Evolutionary conservation across 805 yeast genomes (phyloP).

Genomic region (Yarrowia osloensis): DNA sequence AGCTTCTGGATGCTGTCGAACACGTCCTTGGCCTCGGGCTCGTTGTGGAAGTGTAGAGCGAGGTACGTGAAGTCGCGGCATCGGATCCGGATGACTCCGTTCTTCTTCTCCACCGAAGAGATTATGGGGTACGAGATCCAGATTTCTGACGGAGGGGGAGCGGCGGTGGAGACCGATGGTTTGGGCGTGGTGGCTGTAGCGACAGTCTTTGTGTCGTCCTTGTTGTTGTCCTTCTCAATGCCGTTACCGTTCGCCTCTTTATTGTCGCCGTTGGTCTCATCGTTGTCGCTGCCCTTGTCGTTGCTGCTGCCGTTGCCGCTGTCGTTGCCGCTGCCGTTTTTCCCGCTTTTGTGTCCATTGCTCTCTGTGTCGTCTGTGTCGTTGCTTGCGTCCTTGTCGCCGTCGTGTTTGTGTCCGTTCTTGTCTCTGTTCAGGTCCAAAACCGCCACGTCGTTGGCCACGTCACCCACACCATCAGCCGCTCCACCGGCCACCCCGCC

Average conservation of each 20-base stretch:
- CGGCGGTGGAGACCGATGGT: too few relatives aligned
- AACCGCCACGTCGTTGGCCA: neutral
- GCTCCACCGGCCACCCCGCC: constrained; percentile 23
- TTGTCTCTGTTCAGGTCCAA: neutral
- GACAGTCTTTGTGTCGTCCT: too few relatives aligned
- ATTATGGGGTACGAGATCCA: constrained; percentile 93
- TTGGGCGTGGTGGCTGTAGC: too few relatives aligned
- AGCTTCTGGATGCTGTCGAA: constrained; percentile 69
- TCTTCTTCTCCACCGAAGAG: constrained; percentile 45
- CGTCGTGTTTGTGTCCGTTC: neutral
- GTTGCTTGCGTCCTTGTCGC: neutral
- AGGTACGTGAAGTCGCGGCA: constrained; percentile 85
- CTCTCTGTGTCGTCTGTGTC: too few relatives aligned
- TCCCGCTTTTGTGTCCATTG: too few relatives aligned
- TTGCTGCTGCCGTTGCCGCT: neutral
- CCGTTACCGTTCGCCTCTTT: constrained; percentile 22
- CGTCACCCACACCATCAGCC: neutral
- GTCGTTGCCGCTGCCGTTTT: neutral
- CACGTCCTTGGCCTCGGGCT: constrained; percentile 64
- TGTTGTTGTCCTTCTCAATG: constrained; percentile 35
- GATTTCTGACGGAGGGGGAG: constrained; percentile 53
- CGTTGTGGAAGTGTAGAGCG: constrained; percentile 70
- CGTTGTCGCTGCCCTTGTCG: neutral
- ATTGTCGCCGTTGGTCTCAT: neutral
- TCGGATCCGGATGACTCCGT: constrained; percentile 61